Percentiles rank a stretch among this genome's conserved stretches.
Evolutionary conservation across 306 rosid species (phyloP).

Genomic region (Abrus precatorius): DNA sequence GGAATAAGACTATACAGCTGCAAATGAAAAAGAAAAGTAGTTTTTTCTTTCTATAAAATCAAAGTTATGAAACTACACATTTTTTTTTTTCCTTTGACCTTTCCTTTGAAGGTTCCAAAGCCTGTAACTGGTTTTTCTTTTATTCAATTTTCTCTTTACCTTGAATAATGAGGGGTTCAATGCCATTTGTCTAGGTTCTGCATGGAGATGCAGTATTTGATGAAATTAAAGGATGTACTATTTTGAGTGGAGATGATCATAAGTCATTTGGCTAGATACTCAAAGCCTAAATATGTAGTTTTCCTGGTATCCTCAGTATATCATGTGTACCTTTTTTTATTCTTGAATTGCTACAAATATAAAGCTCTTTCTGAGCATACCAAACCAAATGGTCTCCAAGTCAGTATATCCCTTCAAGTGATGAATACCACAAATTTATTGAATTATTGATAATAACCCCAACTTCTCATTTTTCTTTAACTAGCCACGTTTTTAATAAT

Average conservation of each 20-base stretch:
- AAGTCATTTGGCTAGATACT: slow-evolving; percentile 79
- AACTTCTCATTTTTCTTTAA: background rate
- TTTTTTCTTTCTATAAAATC: slow-evolving; percentile 29
- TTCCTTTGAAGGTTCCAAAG: slow-evolving; percentile 22
- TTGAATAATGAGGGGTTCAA: slow-evolving; percentile 11
- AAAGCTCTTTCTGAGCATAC: slow-evolving; percentile 15
- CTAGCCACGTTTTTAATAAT: background rate
- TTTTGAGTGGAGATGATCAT: slow-evolving; percentile 96
- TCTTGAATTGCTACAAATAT: slow-evolving; percentile 8
- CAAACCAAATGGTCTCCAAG: slow-evolving; percentile 23
- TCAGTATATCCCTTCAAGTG: slow-evolving; percentile 9
- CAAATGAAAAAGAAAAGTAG: slow-evolving; percentile 1
- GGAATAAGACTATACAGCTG: slow-evolving; percentile 4
- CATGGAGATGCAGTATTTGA: slow-evolving; percentile 98
- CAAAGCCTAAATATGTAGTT: slow-evolving; percentile 76
- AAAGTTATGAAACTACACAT: background rate
- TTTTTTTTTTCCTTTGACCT: background rate
- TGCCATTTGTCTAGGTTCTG: slow-evolving; percentile 66
- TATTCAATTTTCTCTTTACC: background rate
- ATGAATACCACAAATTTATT: background rate
- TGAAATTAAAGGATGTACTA: slow-evolving; percentile 83
- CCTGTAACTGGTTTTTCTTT: background rate
- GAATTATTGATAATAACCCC: background rate
- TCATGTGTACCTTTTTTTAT: slow-evolving; percentile 10
- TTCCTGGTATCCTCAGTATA: slow-evolving; percentile 53